These are phyloP conservation scores for Biancaea sappan DNA, from an alignment of 306 rosid species.

Conservation along the genomic window DNA sequence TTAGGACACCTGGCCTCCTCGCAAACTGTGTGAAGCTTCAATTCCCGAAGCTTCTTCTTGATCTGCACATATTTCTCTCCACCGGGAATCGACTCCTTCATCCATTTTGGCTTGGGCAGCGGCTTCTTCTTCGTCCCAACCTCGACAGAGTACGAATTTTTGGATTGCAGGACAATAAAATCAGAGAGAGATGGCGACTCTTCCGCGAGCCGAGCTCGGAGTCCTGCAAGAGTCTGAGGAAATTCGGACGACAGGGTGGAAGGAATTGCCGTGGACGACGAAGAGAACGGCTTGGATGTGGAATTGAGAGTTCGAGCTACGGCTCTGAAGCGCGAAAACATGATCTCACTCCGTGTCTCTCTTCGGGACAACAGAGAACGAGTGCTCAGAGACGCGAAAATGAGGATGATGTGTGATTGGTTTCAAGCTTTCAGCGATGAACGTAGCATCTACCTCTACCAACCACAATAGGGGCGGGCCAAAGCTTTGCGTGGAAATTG, in stretches of 20 bases:
- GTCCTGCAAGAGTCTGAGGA: conserved; percentile 71
- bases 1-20: conserved; percentile 97
- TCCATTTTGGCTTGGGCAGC: conserved; percentile 95
- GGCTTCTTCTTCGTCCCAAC: conserved; percentile 99
- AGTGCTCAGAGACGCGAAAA: conserved; percentile 8
- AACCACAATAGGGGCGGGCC: neutral
- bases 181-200: conserved; percentile 68
- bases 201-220: conserved; percentile 75
- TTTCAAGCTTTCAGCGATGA: neutral
- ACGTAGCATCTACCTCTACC: neutral
- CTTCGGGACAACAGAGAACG: neutral
- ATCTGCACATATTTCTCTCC: conserved; percentile 96
- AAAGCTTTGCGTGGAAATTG: neutral
- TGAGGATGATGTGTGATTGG: conserved; percentile 10
- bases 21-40: conserved; percentile 96
- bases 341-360: conserved; percentile 30
- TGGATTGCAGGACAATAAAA: conserved; percentile 52
- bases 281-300: conserved; percentile 42
- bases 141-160: conserved; percentile 72
- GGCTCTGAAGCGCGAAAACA: conserved; percentile 43
- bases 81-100: conserved; percentile 95
- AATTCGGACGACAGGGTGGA: conserved; percentile 44
- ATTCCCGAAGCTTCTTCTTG: conserved; percentile 89
- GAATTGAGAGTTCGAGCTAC: conserved; percentile 42
- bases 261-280: conserved; percentile 35